phyloP scores from a whole-genome alignment of 345 rosid species.

The Camelina hispida region DNA sequence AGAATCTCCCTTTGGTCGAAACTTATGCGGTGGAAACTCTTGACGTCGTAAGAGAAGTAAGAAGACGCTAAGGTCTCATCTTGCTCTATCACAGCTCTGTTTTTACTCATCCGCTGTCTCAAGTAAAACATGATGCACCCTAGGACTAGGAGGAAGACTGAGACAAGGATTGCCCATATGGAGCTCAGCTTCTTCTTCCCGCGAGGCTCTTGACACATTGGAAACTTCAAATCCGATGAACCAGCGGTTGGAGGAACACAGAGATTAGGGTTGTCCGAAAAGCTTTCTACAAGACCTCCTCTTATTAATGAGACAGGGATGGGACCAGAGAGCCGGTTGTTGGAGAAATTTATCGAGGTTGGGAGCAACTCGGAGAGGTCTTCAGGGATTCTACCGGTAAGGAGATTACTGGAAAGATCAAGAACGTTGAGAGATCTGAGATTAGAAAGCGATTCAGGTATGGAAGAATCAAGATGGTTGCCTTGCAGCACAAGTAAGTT shows the following conservation, averaged over 20 bases:
- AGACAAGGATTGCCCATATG: conserved; percentile 64
- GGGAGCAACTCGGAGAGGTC: conserved; percentile 66
- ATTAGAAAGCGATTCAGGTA: conserved; percentile 70
- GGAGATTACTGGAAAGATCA: conserved; percentile 75
- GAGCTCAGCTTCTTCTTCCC: conserved; percentile 59
- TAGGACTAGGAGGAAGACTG: conserved; percentile 55
- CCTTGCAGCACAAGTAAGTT: conserved; percentile 74
- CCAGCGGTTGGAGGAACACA: conserved; percentile 62
- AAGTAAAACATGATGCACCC: conserved; percentile 66
- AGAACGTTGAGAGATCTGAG: conserved; percentile 83
- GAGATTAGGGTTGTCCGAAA: conserved; percentile 82
- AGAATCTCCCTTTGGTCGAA: conserved; percentile 75
- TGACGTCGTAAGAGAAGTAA: conserved; percentile 74
- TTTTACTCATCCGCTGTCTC: conserved; percentile 57
- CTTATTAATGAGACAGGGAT: conserved; percentile 71
- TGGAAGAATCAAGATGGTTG: conserved; percentile 65
- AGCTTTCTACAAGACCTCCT: conserved; percentile 80
- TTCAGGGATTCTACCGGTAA: conserved; percentile 79
- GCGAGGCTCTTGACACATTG: conserved; percentile 55
- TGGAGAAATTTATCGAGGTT: conserved; percentile 76
- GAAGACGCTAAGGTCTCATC: conserved; percentile 65
- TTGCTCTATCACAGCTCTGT: conserved; percentile 55
- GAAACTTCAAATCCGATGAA: conserved; percentile 58
- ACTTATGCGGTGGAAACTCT: conserved; percentile 83
- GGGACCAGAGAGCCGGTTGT: conserved; percentile 83